phyloP scores from a whole-genome alignment of 139 green algal genomes.

The Chlorella sp. region DNA sequence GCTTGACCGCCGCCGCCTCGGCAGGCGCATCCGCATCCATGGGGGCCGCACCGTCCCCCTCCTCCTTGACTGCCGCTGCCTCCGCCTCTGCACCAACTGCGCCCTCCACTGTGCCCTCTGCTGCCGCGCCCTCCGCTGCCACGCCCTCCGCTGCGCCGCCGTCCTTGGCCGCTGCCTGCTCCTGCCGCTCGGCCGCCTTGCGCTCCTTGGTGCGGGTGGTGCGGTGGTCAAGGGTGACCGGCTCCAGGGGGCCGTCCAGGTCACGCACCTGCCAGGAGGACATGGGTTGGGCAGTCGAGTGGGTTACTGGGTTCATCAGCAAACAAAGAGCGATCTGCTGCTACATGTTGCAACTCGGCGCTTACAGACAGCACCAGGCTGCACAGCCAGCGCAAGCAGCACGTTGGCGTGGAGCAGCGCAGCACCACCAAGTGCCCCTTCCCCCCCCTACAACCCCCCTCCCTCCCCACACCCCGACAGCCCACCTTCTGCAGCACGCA shows the following conservation, averaged over 20 bases:
- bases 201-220: not conserved
- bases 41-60: conserved; percentile 40
- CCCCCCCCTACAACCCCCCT: not conserved
- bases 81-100: conserved; percentile 25
- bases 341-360: too few species aligned
- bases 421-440: too few species aligned
- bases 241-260: not conserved
- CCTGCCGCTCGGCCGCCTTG: not conserved
- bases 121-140: not conserved
- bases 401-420: too few species aligned
- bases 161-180: not conserved
- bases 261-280: not conserved
- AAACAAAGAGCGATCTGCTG: too few species aligned
- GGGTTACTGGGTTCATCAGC: too few species aligned
- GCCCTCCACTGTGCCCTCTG: not conserved
- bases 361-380: too few species aligned
- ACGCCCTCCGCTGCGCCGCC: not conserved
- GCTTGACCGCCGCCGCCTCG: conserved; percentile 8
- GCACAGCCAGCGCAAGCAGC: too few species aligned
- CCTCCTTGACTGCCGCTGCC: not conserved
- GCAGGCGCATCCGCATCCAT: conserved; percentile 36
- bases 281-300: not conserved
- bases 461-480: not conserved
- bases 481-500: conserved; percentile 90
- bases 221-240: not conserved